Conservation (phyloP, 371 early-diverging fungal species). For the Smittium culicis region DNA sequence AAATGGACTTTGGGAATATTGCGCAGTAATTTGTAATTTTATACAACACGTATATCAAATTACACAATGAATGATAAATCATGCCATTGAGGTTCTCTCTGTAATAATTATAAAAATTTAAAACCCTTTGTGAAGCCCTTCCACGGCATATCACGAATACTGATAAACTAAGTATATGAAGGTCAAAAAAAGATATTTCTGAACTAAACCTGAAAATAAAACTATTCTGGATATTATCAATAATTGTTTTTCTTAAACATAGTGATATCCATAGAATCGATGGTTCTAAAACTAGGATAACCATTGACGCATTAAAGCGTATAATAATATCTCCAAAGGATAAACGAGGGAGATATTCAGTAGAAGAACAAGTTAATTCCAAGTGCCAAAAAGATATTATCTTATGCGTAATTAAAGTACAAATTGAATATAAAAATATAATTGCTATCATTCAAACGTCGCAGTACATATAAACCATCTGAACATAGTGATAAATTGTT, state of each 20-base stretch:
- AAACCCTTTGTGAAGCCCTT: neutral
- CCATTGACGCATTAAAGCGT: neutral
- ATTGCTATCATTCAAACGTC: neutral
- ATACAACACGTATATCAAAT: too few species aligned
- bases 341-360: neutral
- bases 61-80: too few species aligned
- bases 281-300: neutral
- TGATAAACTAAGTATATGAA: neutral
- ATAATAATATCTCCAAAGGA: neutral
- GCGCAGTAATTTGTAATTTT: too few species aligned
- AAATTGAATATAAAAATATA: neutral
- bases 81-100: too few species aligned
- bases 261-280: neutral
- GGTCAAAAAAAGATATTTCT: neutral
- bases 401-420: neutral
- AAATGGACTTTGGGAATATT: too few species aligned
- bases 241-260: neutral
- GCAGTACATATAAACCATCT: neutral
- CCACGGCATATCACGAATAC: neutral
- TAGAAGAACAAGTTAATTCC: neutral
- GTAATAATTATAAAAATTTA: neutral
- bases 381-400: neutral
- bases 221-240: neutral
- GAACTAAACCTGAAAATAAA: neutral
- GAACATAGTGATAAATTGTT: neutral